These are phyloP conservation scores for Cavenderia fasciculata DNA, from an alignment of 78 protist species.

Conservation along the genomic window DNA sequence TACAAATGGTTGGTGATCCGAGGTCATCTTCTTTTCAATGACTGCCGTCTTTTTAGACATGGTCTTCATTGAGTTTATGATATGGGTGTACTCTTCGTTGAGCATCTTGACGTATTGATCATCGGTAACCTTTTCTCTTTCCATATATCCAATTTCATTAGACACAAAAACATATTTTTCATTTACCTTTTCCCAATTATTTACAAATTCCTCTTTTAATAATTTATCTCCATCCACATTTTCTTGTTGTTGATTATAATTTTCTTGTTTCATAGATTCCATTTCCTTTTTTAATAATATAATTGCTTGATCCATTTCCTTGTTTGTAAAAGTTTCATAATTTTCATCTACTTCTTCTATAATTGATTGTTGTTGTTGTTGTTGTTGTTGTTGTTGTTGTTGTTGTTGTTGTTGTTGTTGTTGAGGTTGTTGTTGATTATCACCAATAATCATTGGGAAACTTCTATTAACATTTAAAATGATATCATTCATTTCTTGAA, in stretches of 20 bases:
- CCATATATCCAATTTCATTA: not conserved
- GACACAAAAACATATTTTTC: not conserved
- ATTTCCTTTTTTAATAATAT: conserved; percentile 5
- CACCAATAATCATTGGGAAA: conserved; percentile 20
- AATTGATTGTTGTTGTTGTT: not conserved
- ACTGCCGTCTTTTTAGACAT: not conserved
- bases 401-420: not conserved
- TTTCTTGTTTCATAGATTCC: not conserved
- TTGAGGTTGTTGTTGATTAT: not conserved
- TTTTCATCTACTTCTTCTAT: not conserved
- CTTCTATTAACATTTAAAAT: conserved; percentile 30
- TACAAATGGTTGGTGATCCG: not conserved
- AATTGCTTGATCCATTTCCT: conserved; percentile 27
- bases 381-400: not conserved
- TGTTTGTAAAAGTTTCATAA: conserved; percentile 33
- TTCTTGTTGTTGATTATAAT: not conserved
- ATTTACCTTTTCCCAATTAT: not conserved
- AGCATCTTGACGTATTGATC: not conserved
- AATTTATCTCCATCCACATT: too few relatives aligned
- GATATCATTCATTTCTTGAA: conserved; percentile 37
- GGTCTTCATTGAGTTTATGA: conserved; percentile 1
- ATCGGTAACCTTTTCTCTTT: not conserved
- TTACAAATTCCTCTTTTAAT: conserved; percentile 20
- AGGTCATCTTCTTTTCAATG: not conserved
- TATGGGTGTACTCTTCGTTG: not conserved